Conservation (phyloP, 805 yeast species). For the Candida incommunis region DNA sequence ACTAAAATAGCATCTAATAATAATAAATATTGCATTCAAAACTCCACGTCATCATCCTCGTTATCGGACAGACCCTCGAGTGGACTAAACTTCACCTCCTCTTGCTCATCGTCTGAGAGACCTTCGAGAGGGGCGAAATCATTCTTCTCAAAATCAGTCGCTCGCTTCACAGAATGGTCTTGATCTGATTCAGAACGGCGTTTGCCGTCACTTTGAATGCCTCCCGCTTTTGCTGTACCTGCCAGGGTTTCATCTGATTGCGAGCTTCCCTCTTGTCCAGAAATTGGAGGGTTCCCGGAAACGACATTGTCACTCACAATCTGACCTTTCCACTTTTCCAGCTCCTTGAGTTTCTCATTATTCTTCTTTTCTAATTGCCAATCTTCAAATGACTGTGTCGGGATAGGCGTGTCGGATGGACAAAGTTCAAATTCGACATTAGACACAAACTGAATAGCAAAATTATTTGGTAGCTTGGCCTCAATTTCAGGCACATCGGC, state of each 20-base stretch:
- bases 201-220: too few species aligned
- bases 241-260: background rate
- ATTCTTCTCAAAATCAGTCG: background rate
- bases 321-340: background rate
- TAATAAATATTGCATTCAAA: background rate
- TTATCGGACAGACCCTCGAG: too few species aligned
- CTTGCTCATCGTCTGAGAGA: background rate
- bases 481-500: background rate
- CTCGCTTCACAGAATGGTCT: too few species aligned
- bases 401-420: background rate
- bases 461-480: background rate
- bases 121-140: background rate
- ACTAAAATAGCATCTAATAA: conserved; percentile 7
- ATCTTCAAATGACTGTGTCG: background rate
- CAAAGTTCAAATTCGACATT: background rate
- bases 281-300: background rate
- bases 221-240: background rate
- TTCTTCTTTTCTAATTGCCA: background rate
- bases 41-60: too few species aligned
- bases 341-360: background rate
- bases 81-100: background rate
- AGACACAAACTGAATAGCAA: background rate
- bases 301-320: background rate
- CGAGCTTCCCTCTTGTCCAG: background rate
- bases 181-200: too few species aligned